Evolutionary conservation across 1,139 yeast genomes (phyloP).

Genomic region (Suhomyces atakaporum): DNA sequence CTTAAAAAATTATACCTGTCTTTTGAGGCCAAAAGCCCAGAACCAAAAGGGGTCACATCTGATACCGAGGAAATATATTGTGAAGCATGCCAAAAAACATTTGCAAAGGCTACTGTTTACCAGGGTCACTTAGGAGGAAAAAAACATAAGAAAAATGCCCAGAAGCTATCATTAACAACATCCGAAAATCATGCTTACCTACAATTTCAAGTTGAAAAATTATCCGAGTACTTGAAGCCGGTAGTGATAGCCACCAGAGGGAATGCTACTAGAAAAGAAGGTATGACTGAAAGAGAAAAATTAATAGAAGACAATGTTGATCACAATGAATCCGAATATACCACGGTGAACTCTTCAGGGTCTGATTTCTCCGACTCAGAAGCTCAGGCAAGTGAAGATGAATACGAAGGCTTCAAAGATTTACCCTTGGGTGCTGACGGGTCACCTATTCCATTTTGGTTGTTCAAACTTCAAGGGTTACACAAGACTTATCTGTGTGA

Average conservation of each 20-base stretch:
- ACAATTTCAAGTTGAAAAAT: conserved; percentile 5
- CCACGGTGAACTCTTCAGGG: conserved; percentile 22
- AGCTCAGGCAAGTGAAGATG: conserved; percentile 31
- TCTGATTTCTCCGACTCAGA: conserved; percentile 23
- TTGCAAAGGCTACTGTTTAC: conserved; percentile 67
- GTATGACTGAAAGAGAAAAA: conserved; percentile 75
- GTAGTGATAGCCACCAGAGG: conserved; percentile 52
- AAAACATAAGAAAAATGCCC: conserved; percentile 62
- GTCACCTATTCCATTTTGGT: conserved; percentile 90
- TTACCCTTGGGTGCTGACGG: conserved; percentile 89
- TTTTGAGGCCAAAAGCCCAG: conserved; percentile 13
- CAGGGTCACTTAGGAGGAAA: conserved; percentile 73
- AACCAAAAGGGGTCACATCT: conserved; percentile 19
- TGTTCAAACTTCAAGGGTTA: conserved; percentile 85
- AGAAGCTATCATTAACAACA: not conserved
- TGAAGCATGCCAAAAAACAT: conserved; percentile 61
- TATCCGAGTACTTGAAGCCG: conserved; percentile 37
- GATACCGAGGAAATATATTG: conserved; percentile 55
- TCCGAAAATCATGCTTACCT: not conserved
- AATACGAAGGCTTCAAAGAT: conserved; percentile 38
- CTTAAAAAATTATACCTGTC: conserved; percentile 28
- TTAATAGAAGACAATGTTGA: conserved; percentile 47
- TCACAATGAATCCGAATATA: conserved; percentile 41
- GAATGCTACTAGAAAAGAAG: conserved; percentile 65
- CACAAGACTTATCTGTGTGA: conserved; percentile 78